phyloP scores from a whole-genome alignment of 2,329 filamentous ascomycete genomes.

The Sarocladium kiliense region DNA sequence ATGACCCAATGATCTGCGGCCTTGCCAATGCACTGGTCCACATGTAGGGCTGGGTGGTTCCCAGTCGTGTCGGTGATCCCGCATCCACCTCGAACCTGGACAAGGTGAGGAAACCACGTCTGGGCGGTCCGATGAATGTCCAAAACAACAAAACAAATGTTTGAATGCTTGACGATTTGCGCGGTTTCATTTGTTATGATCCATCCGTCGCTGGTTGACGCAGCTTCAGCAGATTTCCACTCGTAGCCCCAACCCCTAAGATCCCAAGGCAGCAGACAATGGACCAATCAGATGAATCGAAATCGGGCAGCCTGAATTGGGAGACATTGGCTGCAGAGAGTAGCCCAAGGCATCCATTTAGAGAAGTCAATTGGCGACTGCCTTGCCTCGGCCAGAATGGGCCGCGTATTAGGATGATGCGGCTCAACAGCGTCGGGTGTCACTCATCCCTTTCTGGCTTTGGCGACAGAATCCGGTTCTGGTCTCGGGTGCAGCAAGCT shows the following conservation, averaged over 20 bases:
- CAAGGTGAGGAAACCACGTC: background rate
- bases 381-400: background rate
- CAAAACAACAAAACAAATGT: background rate
- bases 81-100: background rate
- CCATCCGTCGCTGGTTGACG: background rate
- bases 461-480: background rate
- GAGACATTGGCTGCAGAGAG: constrained; percentile 2
- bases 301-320: constrained; percentile 5
- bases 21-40: constrained; percentile 1
- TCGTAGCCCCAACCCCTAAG: background rate
- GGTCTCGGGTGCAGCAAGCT: background rate
- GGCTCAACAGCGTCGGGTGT: background rate
- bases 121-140: background rate
- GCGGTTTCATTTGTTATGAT: background rate
- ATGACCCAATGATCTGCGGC: constrained; percentile 5
- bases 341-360: constrained; percentile 8
- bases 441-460: background rate
- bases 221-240: background rate
- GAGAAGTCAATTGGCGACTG: constrained; percentile 3
- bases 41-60: constrained; percentile 3
- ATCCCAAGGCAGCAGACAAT: background rate
- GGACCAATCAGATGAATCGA: background rate
- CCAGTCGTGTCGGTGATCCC: background rate
- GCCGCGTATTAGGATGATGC: constrained; percentile 7
- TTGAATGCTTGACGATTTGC: background rate